These are phyloP conservation scores for Metschnikowia chrysomelidarum DNA, from an alignment of 805 yeast species.

Conservation along the genomic window DNA sequence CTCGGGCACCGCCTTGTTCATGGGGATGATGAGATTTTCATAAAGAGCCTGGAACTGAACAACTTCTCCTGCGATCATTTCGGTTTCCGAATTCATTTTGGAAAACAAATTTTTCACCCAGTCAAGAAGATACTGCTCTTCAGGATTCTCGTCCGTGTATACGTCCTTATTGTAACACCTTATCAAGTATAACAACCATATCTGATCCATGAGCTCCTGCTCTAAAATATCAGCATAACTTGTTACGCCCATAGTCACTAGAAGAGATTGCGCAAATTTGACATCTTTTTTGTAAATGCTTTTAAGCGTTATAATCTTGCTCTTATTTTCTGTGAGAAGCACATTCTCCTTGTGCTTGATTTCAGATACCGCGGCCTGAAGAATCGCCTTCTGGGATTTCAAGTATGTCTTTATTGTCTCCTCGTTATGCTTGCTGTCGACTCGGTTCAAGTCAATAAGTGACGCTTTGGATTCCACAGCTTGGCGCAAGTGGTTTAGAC, in stretches of 20 bases:
- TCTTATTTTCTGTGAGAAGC: conserved; percentile 43
- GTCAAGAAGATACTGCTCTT: conserved; percentile 43
- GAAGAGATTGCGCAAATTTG: conserved; percentile 51
- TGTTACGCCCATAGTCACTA: conserved; percentile 55
- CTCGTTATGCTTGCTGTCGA: conserved; percentile 10
- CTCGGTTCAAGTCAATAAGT: conserved; percentile 28
- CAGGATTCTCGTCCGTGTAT: conserved; percentile 29
- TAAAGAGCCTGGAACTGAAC: conserved; percentile 53
- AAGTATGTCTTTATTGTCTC: conserved; percentile 45
- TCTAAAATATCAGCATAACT: conserved; percentile 50
- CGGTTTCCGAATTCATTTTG: conserved; percentile 34
- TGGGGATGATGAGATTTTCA: conserved; percentile 49
- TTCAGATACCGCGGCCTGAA: conserved; percentile 43
- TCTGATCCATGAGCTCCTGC: conserved; percentile 53
- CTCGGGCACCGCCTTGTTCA: conserved; percentile 52
- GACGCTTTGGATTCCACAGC: conserved; percentile 53
- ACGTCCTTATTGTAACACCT: conserved; percentile 49
- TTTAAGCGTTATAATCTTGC: conserved; percentile 52
- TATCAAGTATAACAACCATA: conserved; percentile 61
- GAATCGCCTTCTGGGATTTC: conserved; percentile 47
- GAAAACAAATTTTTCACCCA: conserved; percentile 47
- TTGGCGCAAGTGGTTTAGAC: conserved; percentile 50
- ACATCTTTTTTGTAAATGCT: conserved; percentile 54
- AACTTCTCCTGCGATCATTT: conserved; percentile 52
- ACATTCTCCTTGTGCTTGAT: conserved; percentile 46